These are phyloP conservation scores for Leccinum incarnatum DNA, from an alignment of 768 basidiomycete genomes.

Conservation along the genomic window DNA sequence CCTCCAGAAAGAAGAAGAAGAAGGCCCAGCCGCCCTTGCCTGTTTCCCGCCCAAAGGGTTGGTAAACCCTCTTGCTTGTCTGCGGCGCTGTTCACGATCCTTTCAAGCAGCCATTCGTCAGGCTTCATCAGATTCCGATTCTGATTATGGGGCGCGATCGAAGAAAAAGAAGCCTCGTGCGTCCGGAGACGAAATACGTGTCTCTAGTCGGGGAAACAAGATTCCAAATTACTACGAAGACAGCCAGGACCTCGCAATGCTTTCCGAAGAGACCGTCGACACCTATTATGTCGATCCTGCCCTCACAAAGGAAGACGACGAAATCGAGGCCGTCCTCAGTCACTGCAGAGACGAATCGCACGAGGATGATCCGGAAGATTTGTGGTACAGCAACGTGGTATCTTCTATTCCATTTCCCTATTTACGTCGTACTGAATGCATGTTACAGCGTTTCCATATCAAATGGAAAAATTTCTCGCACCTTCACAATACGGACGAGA, in stretches of 20 bases:
- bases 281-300: constrained; percentile 55
- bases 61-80: constrained; percentile 13
- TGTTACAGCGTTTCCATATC: constrained; percentile 87
- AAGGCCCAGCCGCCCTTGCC: constrained; percentile 39
- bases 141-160: constrained; percentile 81
- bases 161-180: constrained; percentile 71
- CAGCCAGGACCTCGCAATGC: constrained; percentile 72
- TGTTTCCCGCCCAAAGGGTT: constrained; percentile 59
- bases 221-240: constrained; percentile 83
- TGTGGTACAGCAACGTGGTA: constrained; percentile 88
- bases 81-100: constrained; percentile 6
- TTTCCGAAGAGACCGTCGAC: constrained; percentile 51
- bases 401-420: constrained; percentile 15
- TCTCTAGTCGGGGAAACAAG: constrained; percentile 71
- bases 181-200: constrained; percentile 70
- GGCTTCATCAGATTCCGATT: constrained; percentile 74
- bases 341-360: constrained; percentile 85
- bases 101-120: constrained; percentile 49
- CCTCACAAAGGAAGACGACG: constrained; percentile 66
- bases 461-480: constrained; percentile 99
- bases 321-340: constrained; percentile 88
- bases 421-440: constrained; percentile 6
- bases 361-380: constrained; percentile 71
- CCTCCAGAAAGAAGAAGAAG: constrained; percentile 66
- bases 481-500: constrained; percentile 98